Percentiles rank a stretch among this genome's conserved stretches.
These are phyloP conservation scores for Plantago major DNA, from an alignment of 257 asterid species.

Conservation along the genomic window DNA sequence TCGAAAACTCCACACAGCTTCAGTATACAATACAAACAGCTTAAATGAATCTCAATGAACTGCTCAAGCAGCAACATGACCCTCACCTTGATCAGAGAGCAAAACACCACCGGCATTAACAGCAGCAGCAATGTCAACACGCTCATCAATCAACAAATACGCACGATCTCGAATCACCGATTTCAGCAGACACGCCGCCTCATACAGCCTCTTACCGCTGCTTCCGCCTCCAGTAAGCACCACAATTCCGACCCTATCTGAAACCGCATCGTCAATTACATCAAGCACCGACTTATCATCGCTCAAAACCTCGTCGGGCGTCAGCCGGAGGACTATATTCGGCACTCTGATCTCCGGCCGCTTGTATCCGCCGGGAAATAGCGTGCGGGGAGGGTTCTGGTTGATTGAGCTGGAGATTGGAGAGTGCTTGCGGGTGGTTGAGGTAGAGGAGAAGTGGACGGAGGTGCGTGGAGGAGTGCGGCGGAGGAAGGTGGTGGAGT, in stretches of 20 bases:
- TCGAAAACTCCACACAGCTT: too few relatives aligned
- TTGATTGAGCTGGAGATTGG: constrained; percentile 32
- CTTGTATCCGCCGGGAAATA: constrained; percentile 91
- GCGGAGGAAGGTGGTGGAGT: constrained; percentile 17
- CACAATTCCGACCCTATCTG: constrained; percentile 65
- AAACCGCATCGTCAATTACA: constrained; percentile 56
- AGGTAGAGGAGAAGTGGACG: constrained; percentile 15
- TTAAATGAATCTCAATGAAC: too few relatives aligned
- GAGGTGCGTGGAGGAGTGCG: constrained; percentile 16
- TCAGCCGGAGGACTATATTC: constrained; percentile 51
- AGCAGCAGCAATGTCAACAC: constrained; percentile 87
- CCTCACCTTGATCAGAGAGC: constrained; percentile 87
- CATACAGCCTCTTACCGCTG: constrained; percentile 65
- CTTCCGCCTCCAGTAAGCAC: constrained; percentile 67
- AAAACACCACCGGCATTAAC: constrained; percentile 83
- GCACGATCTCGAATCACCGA: constrained; percentile 76
- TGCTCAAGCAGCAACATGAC: too few relatives aligned
- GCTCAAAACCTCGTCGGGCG: constrained; percentile 47
- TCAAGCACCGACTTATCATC: constrained; percentile 43
- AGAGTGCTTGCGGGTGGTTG: constrained; percentile 15
- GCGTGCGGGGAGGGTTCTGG: constrained; percentile 55
- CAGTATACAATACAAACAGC: too few relatives aligned
- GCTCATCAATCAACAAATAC: constrained; percentile 77
- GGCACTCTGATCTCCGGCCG: constrained; percentile 92
- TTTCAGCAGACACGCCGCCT: constrained; percentile 81